Conservation (phyloP, 2,329 filamentous ascomycete species). For the Plectosphaerella sp. region DNA sequence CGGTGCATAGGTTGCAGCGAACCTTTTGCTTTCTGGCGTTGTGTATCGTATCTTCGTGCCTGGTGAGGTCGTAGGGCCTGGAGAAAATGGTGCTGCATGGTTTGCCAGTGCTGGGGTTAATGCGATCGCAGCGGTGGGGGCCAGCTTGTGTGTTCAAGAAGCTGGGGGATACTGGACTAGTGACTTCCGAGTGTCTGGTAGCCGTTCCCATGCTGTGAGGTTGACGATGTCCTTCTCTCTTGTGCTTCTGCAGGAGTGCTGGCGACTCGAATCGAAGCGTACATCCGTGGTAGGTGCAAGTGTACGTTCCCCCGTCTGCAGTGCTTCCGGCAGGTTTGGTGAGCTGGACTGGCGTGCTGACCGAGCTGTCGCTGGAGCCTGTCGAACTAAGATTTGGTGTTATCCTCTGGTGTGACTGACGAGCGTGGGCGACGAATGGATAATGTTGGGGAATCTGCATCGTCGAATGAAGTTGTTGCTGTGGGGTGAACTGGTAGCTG, state of each 20-base stretch:
- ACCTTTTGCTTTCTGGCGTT: slow-evolving; percentile 93
- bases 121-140: slow-evolving; percentile 86
- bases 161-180: slow-evolving; percentile 38
- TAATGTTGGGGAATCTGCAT: slow-evolving; percentile 23
- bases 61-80: slow-evolving; percentile 89
- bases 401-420: slow-evolving; percentile 23
- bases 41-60: slow-evolving; percentile 97
- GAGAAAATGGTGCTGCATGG: slow-evolving; percentile 94
- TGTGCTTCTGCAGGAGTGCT: slow-evolving; percentile 85
- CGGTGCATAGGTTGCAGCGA: slow-evolving; percentile 84
- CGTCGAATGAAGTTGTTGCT: slow-evolving; percentile 28
- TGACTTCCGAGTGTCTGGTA: slow-evolving; percentile 22
- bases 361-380: slow-evolving; percentile 31
- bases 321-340: slow-evolving; percentile 57
- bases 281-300: slow-evolving; percentile 93
- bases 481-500: slow-evolving; percentile 20
- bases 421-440: slow-evolving; percentile 36
- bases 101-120: slow-evolving; percentile 93
- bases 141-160: slow-evolving; percentile 83
- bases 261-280: slow-evolving; percentile 84
- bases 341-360: slow-evolving; percentile 25
- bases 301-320: slow-evolving; percentile 85
- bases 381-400: slow-evolving; percentile 36
- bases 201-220: slow-evolving; percentile 45
- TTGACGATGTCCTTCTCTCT: slow-evolving; percentile 85